A percentile compares a stretch with the other conserved stretches of the same genome.
Evolutionary conservation across 768 basidiomycete species (phyloP).

Genomic region (Rhizopogon sp.): DNA sequence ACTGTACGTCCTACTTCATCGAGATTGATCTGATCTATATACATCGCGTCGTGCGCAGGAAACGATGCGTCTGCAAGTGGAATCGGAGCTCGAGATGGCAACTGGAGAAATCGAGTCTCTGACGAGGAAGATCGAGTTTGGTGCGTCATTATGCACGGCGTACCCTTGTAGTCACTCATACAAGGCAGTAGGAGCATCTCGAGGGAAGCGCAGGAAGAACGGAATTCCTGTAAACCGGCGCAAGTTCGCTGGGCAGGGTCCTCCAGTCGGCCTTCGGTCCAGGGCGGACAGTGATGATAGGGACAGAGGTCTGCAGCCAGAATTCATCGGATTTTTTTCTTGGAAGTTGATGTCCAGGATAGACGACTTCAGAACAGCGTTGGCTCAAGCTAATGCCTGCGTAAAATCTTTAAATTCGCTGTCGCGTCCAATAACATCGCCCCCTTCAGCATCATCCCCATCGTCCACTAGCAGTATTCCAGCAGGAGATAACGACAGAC

Average conservation of each 20-base stretch:
- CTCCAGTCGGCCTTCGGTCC: slow-evolving; percentile 20
- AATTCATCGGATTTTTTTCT: neutral
- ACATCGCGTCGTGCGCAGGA: slow-evolving; percentile 32
- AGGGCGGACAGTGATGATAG: slow-evolving; percentile 30
- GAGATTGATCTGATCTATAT: neutral
- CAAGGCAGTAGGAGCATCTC: slow-evolving; percentile 25
- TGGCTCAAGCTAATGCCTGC: slow-evolving; percentile 57
- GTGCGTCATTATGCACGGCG: slow-evolving; percentile 19
- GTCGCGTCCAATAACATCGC: slow-evolving; percentile 30
- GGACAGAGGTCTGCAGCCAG: slow-evolving; percentile 25
- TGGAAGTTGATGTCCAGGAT: neutral
- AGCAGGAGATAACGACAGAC: slow-evolving; percentile 40
- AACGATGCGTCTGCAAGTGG: slow-evolving; percentile 64
- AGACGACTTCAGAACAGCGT: slow-evolving; percentile 73
- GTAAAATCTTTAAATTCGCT: slow-evolving; percentile 53
- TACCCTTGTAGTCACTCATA: neutral
- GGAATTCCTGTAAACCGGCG: slow-evolving; percentile 22
- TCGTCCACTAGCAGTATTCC: slow-evolving; percentile 23
- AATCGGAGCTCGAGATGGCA: slow-evolving; percentile 74
- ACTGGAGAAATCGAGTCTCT: slow-evolving; percentile 68
- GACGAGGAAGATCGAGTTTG: slow-evolving; percentile 43
- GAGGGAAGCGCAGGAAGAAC: slow-evolving; percentile 26
- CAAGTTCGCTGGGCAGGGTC: slow-evolving; percentile 29
- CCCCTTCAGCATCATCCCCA: slow-evolving; percentile 30
- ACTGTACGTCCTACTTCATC: slow-evolving; percentile 30